Evolutionary conservation across 805 yeast species (phyloP).

Genomic region (Lipomyces oligophaga): DNA sequence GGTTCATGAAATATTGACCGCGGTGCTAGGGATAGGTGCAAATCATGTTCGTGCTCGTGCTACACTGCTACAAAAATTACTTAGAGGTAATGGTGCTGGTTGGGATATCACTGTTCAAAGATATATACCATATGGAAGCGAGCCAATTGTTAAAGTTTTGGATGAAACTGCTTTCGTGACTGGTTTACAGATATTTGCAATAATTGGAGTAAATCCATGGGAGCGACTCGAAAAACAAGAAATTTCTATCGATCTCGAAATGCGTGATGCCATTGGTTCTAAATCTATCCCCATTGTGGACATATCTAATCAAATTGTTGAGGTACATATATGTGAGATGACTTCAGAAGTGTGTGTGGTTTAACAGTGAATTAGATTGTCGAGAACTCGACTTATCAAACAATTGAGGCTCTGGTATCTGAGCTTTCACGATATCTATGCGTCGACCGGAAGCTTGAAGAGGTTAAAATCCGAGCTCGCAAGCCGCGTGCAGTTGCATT

Average conservation of each 20-base stretch:
- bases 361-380: too few species aligned
- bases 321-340: constrained; percentile 39
- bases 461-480: constrained; percentile 58
- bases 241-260: constrained; percentile 53
- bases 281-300: constrained; percentile 13
- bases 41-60: constrained; percentile 43
- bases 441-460: constrained; percentile 41
- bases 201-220: constrained; percentile 91
- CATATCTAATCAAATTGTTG: constrained; percentile 48
- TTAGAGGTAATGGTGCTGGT: constrained; percentile 52
- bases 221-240: constrained; percentile 81
- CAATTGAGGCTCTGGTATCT: constrained; percentile 87
- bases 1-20: constrained; percentile 47
- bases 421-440: constrained; percentile 60
- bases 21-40: constrained; percentile 49
- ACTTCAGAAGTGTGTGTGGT: too few species aligned
- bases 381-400: constrained; percentile 77
- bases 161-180: constrained; percentile 43
- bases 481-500: constrained; percentile 86
- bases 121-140: constrained; percentile 19
- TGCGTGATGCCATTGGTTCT: too few species aligned
- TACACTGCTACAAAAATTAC: constrained; percentile 52
- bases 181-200: constrained; percentile 57
- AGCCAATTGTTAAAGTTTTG: constrained; percentile 11
- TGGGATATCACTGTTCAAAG: constrained; percentile 41